Evolutionary conservation across 2,329 filamentous ascomycete genomes (phyloP), one percentile per base, ranked within the genome.

Genomic region (Penicillium frequentans): DNA sequence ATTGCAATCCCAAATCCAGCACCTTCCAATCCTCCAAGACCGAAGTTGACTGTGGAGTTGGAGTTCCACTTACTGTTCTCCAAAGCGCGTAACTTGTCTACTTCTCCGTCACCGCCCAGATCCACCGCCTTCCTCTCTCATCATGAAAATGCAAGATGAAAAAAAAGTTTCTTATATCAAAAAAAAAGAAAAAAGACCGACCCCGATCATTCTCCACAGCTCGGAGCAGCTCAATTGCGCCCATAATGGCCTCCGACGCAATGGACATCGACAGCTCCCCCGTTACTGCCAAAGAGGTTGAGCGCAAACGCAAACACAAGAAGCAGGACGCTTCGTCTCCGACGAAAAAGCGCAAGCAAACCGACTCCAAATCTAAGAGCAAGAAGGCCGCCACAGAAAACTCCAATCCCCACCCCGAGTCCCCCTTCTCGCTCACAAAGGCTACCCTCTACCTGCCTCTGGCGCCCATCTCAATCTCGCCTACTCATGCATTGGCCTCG

Each of bases 401-500:
- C n/a, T 24, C 33, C 35, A 16, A 49, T 19, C 23, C 31, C 3
- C n/a, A 73, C 74, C 49, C 77, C 74, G 61, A 70, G 50, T 90
- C 89, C 45, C 90, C 93, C 16, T 93, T 96, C 76, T 86, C 87
- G 71, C 84, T 86, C 27, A 88, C 93, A 68, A 91, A 89, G 23
- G 84, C 91, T 43, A 93, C 93, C 1, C 84, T 96, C 66, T 87
- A 86, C 70, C 77, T 88, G 57, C 79, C 84, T 5, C 77, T 87
- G 54, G 81, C 85, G 39, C 84, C 85, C 23, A 81, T 85, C 56
- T 79, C 77, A 29, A 77, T 79, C 53, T 77, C 80, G 10, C 78
- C 83, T 48, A 73, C 77, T 23, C 77, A 81, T 63, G 81, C 84
- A 10, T 74, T 84, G 53, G 79, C 83, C 64, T 84, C 83, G 16